Conservation (phyloP, 106 monocot species). For the Dendrobium chrysotoxum region DNA sequence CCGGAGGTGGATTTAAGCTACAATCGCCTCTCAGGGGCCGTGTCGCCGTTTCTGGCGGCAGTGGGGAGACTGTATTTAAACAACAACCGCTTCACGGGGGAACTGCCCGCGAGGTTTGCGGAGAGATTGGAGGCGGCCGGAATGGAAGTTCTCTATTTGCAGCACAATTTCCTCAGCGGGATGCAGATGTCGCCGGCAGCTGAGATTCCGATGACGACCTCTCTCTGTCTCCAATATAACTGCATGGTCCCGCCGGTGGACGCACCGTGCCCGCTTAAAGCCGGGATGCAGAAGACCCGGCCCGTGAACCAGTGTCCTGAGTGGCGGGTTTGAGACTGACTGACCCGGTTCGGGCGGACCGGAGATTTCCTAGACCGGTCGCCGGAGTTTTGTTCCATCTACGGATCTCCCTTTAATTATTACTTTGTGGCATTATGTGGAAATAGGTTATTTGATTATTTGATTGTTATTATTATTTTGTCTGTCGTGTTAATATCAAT, state of each 20-base stretch:
- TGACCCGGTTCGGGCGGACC: neutral
- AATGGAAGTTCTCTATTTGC: slow-evolving; percentile 61
- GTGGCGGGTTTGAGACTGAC: slow-evolving; percentile 36
- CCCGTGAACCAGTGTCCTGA: slow-evolving; percentile 61
- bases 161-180: slow-evolving; percentile 71
- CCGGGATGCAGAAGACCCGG: slow-evolving; percentile 44
- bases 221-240: slow-evolving; percentile 65
- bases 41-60: slow-evolving; percentile 48
- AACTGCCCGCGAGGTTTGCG: slow-evolving; percentile 45
- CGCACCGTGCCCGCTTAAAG: slow-evolving; percentile 61
- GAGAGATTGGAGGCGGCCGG: slow-evolving; percentile 46
- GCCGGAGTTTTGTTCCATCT: no score
- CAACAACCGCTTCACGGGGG: slow-evolving; percentile 65
- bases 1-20: slow-evolving; percentile 64
- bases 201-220: slow-evolving; percentile 37
- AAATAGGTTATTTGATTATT: neutral
- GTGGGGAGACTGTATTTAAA: slow-evolving; percentile 58
- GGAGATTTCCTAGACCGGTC: no score
- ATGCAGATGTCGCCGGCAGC: slow-evolving; percentile 57
- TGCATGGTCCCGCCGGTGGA: slow-evolving; percentile 75
- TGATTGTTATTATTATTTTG: neutral
- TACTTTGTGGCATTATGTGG: neutral
- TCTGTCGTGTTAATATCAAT: neutral
- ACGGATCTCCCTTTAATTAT: neutral
- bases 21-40: slow-evolving; percentile 44